A percentile compares a stretch with the other conserved stretches of the same genome.
These are phyloP conservation scores for Ceratobasidium sp. DNA, from an alignment of 1,284 basidiomycete species.

Conservation along the genomic window DNA sequence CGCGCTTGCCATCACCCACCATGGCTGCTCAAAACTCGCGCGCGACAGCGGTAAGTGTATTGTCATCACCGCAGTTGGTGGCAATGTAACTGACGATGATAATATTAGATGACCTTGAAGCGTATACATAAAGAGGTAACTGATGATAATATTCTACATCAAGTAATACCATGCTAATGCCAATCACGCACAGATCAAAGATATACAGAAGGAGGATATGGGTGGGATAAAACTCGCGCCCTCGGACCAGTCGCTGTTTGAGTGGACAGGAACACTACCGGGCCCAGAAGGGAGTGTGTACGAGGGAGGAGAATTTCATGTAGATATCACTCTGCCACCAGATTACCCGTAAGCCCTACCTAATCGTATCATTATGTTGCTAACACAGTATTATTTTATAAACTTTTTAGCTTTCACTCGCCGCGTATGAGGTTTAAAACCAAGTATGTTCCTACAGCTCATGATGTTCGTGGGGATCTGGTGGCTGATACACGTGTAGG, in stretches of 20 bases:
- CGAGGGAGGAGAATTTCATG: constrained; percentile 85
- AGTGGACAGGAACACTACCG: constrained; percentile 80
- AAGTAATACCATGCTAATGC: neutral
- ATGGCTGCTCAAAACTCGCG: constrained; percentile 27
- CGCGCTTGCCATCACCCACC: neutral
- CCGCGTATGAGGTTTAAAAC: constrained; percentile 84
- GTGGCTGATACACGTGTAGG: constrained; percentile 58
- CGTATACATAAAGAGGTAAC: constrained; percentile 83
- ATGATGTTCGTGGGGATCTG: neutral
- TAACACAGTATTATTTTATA: constrained; percentile 13
- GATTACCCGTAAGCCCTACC: constrained; percentile 83
- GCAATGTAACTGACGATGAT: too few species aligned
- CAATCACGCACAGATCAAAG: constrained; percentile 66
- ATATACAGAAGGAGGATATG: constrained; percentile 86
- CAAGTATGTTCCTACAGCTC: constrained; percentile 61
- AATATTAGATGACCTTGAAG: constrained; percentile 79
- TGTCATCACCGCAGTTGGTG: neutral
- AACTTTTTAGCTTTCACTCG: constrained; percentile 76
- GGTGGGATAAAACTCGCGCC: constrained; percentile 80
- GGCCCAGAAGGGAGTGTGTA: constrained; percentile 89
- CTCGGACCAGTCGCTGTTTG: constrained; percentile 66
- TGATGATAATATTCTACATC: neutral
- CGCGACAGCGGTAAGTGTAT: constrained; percentile 16
- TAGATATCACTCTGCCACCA: constrained; percentile 76
- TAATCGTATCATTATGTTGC: neutral